phyloP scores from a whole-genome alignment of 164 flowering plant genomes.

The Sextonia rubra region DNA sequence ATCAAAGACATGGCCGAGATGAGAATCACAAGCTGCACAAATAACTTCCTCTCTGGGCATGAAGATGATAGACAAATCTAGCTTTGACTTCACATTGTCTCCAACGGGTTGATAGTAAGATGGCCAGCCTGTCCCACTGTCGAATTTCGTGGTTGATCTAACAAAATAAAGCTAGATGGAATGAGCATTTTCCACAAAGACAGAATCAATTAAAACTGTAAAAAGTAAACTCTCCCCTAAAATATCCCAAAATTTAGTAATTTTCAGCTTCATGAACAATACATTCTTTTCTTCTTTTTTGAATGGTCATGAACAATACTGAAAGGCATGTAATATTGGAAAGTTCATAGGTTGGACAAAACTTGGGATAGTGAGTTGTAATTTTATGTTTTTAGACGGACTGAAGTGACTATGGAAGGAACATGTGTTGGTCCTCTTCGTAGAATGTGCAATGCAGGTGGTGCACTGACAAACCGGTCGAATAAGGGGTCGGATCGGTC shows the following conservation, averaged over 20 bases:
- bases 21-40: conserved; percentile 76
- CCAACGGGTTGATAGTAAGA: conserved; percentile 75
- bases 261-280: neutral
- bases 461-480: too few relatives aligned
- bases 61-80: conserved; percentile 82
- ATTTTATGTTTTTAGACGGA: too few relatives aligned
- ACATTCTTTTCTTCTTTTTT: too few relatives aligned
- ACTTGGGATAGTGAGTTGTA: too few relatives aligned
- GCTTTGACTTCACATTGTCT: conserved; percentile 72
- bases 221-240: neutral
- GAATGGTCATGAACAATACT: too few relatives aligned
- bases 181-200: neutral
- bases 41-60: conserved; percentile 89
- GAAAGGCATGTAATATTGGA: too few relatives aligned
- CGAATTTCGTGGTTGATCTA: conserved; percentile 89
- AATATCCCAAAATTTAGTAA: neutral
- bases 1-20: conserved; percentile 90
- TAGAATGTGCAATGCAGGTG: too few relatives aligned
- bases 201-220: neutral
- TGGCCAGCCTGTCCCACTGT: conserved; percentile 99
- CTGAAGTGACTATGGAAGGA: too few relatives aligned
- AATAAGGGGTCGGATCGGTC: too few relatives aligned
- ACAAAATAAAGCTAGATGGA: conserved; percentile 1
- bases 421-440: too few relatives aligned
- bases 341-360: too few relatives aligned